Evolutionary conservation across 2,329 filamentous ascomycete genomes (phyloP), one percentile per base, ranked within the genome.

Genomic region (Coniosporium tulheliwenetii): DNA sequence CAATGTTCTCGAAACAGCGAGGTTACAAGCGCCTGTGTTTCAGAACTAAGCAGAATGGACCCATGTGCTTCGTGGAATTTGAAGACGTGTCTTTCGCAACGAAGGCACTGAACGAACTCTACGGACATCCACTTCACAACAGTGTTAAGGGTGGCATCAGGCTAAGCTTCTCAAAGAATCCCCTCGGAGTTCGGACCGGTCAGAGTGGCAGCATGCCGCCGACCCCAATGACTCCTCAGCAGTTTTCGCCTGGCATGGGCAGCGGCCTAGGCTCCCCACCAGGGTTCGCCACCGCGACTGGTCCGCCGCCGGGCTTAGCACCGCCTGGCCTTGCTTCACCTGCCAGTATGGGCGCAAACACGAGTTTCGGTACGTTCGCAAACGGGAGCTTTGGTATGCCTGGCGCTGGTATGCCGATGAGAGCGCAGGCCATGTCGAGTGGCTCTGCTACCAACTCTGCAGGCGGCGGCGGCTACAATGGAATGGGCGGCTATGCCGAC

Each of bases 61-160:
- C 89, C 2, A 96, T 96, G 87, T 96, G 91, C 57, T 96, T 96
- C 59, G 91, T 98, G 32, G 91, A 98, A 60, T 98, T 96, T 51
- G 89, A 96, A 53, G 87, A 95, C 52, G 73, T 93, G 9, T 82
- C 84, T 1, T 89, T 85, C 53, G 89, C 91, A 1, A 95, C 89
- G 35, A 93, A 91, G 61, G 81, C 87, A 1, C 70, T 96, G 2
- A 77, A 87, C 47, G 85, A 95, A 42, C 70, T 96, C 1, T 95
- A 96, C 53, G 91, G 91, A 0, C 77, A 81, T 39, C 77, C 75
- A 38, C 71, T 96, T 30, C 85, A 87, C 56, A 95, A 94, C 62
- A 94, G 86, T 53, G 75, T 85, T 54, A 95, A 94, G 58, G 89
- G 89, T 5, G 91, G 91, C 30, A 95, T 98, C 52, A 80, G 91